Conservation (phyloP, 495 filamentous ascomycete genomes). For the Aspergillus hancockii region DNA sequence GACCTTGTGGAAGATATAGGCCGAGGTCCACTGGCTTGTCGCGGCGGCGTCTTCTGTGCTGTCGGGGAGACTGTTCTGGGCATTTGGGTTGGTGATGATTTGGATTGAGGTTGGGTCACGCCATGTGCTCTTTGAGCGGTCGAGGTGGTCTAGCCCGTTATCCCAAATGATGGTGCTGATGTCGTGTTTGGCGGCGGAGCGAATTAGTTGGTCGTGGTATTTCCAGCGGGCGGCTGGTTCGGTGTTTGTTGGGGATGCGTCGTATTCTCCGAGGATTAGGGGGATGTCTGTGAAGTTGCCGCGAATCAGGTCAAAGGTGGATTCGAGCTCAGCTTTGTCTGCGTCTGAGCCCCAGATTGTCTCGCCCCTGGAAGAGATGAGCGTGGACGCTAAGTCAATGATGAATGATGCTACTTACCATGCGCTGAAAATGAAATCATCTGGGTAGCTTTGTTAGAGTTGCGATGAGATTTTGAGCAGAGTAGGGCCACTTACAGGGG, state of each 20-base stretch:
- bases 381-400: neutral
- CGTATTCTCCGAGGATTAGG: constrained; percentile 61
- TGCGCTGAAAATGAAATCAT: constrained; percentile 54
- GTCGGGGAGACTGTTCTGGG: constrained; percentile 52
- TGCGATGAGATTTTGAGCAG: constrained; percentile 12
- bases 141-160: constrained; percentile 47
- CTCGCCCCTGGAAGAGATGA: constrained; percentile 46
- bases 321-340: constrained; percentile 51
- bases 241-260: constrained; percentile 45
- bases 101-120: constrained; percentile 49
- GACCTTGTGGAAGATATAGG: constrained; percentile 57
- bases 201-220: constrained; percentile 56
- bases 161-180: constrained; percentile 59
- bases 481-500: constrained; percentile 43
- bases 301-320: constrained; percentile 52
- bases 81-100: constrained; percentile 47
- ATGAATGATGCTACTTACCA: constrained; percentile 24
- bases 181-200: constrained; percentile 44
- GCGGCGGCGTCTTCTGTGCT: constrained; percentile 51
- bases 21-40: constrained; percentile 46
- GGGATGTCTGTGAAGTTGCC: constrained; percentile 57
- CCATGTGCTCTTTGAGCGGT: constrained; percentile 48
- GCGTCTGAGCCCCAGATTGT: constrained; percentile 59
- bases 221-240: constrained; percentile 60
- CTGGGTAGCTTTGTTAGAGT: constrained; percentile 11